Base-by-base conservation (phyloP, 345 rosid species). In the Brassica juncea region DNA sequence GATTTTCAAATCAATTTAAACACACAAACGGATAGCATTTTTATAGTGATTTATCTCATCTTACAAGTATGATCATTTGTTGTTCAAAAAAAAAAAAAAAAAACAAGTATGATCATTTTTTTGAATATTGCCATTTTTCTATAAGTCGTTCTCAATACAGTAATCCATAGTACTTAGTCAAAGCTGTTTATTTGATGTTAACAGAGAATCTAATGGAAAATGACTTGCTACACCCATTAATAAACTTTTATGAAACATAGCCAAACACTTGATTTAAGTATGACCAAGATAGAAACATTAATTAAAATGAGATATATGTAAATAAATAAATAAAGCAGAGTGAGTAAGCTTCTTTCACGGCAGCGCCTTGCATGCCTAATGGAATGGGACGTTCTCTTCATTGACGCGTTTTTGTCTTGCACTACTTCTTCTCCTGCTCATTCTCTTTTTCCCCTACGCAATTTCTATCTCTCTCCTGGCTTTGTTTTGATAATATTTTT, bases 341-440 rank as follows among this genome's bases (percentile, higher is more conserved):
- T 37, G 57, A 49, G 19, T 81, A 58, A 81, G 77, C 83, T 76
- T 75, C 64, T 81, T 76, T 81, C 83, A 75, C 83, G 83, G 80
- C 76, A 68, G 80, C 83, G 76, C 76, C 39, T 54, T 75, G 80
- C 80, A 66, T 70, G 83, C 83, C 83, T 80, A 55, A 80, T 21
- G 83, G 73, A 70, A 80, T 70, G 80, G 82, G 77, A 79, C 63
- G 82, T 80, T 81, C 80, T 70, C 73, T 76, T 71, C 68, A 57
- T 75, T 70, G 69, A 75, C 83, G 80, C 80, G 69, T 75, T 75
- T 80, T 65, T 65, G 73, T 75, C 71, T 64, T 15, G 30, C 39
- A 25, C 52, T 72, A 72, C 67, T n/a, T 66, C 31, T 55, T 59
- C 49, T 66, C 54, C 16, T 67, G 2, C 28, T 66, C 25, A 16